Percentiles rank a stretch among this genome's conserved stretches.
Conservation (phyloP, 495 filamentous ascomycete genomes). For the Tuber brumale region DNA sequence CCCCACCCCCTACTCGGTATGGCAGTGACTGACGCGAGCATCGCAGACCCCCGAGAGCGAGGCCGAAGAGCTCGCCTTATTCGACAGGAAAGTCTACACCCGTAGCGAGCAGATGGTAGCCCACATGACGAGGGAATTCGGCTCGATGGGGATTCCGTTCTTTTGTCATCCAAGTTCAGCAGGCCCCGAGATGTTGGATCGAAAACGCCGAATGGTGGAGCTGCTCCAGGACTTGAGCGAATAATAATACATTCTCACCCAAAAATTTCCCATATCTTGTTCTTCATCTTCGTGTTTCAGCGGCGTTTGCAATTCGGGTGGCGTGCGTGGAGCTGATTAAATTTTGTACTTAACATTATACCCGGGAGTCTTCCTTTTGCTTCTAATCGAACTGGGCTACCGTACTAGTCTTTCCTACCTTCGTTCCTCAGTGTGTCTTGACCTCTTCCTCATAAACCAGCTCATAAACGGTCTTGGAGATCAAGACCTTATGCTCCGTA, state of each 20-base stretch:
- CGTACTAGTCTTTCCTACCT: not conserved
- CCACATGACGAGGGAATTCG: conserved; percentile 53
- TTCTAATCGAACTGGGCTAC: not conserved
- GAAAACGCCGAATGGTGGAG: conserved; percentile 57
- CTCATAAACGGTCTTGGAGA: not conserved
- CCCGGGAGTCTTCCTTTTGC: not conserved
- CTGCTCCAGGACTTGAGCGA: conserved; percentile 58
- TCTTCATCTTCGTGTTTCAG: not conserved
- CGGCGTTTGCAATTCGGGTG: not conserved
- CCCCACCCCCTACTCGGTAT: not conserved
- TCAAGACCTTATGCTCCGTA: not conserved
- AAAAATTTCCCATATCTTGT: not conserved
- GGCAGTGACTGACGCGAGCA: not conserved
- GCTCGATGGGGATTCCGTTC: conserved; percentile 58
- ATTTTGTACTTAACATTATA: not conserved
- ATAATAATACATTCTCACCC: conserved; percentile 5
- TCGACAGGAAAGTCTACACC: conserved; percentile 57
- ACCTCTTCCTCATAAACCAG: not conserved
- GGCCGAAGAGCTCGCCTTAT: conserved; percentile 51
- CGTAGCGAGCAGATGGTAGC: conserved; percentile 56
- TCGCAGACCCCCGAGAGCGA: conserved; percentile 45
- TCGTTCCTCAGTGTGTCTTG: not conserved
- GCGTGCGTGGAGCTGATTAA: not conserved
- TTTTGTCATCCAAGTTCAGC: conserved; percentile 45
- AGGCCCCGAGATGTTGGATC: conserved; percentile 48